Evolutionary conservation across 768 basidiomycete species (phyloP), one percentile per base, ranked within the genome.

Genomic region (Tylopilus felleus): DNA sequence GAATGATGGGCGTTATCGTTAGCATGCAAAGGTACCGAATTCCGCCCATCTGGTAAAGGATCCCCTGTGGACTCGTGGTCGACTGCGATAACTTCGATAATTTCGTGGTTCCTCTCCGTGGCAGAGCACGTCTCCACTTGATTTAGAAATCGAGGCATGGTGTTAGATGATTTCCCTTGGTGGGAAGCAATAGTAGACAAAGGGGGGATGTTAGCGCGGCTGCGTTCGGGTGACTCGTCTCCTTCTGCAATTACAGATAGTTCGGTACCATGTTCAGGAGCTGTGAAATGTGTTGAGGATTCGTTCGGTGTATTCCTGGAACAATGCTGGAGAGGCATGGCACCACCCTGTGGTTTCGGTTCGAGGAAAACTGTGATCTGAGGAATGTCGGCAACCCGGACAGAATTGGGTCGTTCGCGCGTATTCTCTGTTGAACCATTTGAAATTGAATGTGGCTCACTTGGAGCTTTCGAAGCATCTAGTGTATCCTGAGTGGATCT

Each of bases 161-260:
- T 35, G 16, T 53, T 47, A 35, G 39, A 19, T 21, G 28, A 43
- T 29, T 22, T 38, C 9, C 39, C 49, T 23, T 19, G 46, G 22
- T 39, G 21, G 38, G 45, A 45, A 47, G 25, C n/a, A 38, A 50
- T 7, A 14, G 52, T 13, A 31, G 57, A 50, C 19, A 47, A 31
- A 22, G 51, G 52, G 28, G 36, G 41, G 16, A 28, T 39, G 31
- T 50, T 46, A 28, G 33, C 36, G 50, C 35, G 47, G 59, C 62
- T 68, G 33, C 67, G 67, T 51, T 88, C 84, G 5, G 67, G 67
- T 3, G 72, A 73, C 60, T 88, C 84, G 45, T 90, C 88, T 49
- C 81, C 86, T 70, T 89, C 88, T 0, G 78, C 82, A 51, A 89
- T 88, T 50, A 86, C 76, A 27, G 87, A 90, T 33, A 90, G 68